phyloP scores from a whole-genome alignment of 148 eudicot species.

The Tetragonia tetragonoides region DNA sequence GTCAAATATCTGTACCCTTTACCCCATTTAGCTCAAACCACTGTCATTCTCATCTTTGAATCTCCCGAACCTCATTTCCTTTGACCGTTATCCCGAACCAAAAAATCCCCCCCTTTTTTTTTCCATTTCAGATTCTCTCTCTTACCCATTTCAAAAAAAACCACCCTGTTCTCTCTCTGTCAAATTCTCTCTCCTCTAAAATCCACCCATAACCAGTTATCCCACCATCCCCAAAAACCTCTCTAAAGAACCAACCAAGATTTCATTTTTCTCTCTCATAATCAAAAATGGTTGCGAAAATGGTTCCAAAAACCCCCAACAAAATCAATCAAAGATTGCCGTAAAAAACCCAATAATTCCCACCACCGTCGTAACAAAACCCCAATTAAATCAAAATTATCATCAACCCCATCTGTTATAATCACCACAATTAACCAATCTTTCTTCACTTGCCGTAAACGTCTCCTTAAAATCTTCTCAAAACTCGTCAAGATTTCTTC shows the following conservation, averaged over 20 bases:
- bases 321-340: slow-evolving; percentile 43
- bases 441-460: slow-evolving; percentile 63
- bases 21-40: too few species aligned
- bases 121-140: neutral
- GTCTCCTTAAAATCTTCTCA: slow-evolving; percentile 34
- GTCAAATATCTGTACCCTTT: neutral
- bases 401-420: slow-evolving; percentile 36
- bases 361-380: slow-evolving; percentile 31
- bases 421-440: slow-evolving; percentile 56
- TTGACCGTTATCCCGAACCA: slow-evolving; percentile 17
- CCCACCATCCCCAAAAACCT: neutral
- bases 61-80: neutral
- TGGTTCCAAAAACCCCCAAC: slow-evolving; percentile 58
- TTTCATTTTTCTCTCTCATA: neutral
- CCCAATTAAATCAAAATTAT: slow-evolving; percentile 24
- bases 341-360: slow-evolving; percentile 7
- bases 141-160: neutral
- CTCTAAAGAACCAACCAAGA: slow-evolving; percentile 3
- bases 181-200: neutral
- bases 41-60: neutral
- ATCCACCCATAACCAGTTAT: neutral
- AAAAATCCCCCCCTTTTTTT: neutral
- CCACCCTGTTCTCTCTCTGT: neutral
- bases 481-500: slow-evolving; percentile 50
- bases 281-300: slow-evolving; percentile 68